Conservation (phyloP, 306 rosid genomes). For the Trifolium fragiferum region DNA sequence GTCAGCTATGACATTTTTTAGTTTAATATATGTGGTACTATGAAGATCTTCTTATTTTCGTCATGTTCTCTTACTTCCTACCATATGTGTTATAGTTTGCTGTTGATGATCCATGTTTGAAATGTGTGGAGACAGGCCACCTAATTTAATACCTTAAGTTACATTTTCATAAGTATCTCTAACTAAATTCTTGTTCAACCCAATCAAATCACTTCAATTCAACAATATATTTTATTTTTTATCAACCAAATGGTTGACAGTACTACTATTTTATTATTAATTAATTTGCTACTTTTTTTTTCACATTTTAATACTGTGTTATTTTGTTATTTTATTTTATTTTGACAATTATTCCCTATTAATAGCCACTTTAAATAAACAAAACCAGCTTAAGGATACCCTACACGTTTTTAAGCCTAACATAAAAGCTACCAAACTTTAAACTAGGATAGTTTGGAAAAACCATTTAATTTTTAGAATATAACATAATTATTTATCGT, state of each 20-base stretch:
- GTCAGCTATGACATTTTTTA: constrained; percentile 17
- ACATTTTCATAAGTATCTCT: constrained; percentile 48
- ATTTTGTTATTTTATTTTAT: too few species aligned
- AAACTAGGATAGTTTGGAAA: not conserved
- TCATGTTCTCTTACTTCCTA: constrained; percentile 26
- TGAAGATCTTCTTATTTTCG: not conserved
- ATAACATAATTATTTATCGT: not conserved
- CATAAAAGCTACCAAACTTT: not conserved
- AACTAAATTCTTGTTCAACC: constrained; percentile 62
- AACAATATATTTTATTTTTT: constrained; percentile 12
- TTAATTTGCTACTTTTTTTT: not conserved
- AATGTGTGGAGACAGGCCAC: constrained; percentile 51
- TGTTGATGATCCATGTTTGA: constrained; percentile 49
- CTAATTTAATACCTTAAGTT: constrained; percentile 48
- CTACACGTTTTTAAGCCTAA: not conserved
- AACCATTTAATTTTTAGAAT: not conserved
- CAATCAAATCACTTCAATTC: constrained; percentile 49
- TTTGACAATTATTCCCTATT: constrained; percentile 12
- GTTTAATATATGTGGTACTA: constrained; percentile 33
- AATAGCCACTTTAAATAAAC: constrained; percentile 35
- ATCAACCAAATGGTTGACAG: constrained; percentile 26
- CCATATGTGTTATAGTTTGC: constrained; percentile 25
- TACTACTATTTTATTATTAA: not conserved
- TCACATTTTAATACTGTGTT: not conserved
- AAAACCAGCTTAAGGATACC: not conserved